Conservation (phyloP, 192 early-diverging fungal genomes). For the Globomyces pollinis-pini region DNA sequence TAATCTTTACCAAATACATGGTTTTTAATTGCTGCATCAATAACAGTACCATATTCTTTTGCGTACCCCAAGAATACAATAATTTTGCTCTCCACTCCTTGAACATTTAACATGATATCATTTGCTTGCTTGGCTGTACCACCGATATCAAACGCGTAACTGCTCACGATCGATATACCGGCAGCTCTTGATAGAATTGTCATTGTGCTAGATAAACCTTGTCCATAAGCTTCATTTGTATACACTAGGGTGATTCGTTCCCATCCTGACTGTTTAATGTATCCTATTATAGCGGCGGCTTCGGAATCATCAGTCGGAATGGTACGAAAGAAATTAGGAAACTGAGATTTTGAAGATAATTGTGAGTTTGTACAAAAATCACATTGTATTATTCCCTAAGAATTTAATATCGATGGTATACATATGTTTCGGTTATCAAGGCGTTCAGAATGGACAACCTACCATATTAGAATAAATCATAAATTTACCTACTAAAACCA, state of each 20-base stretch:
- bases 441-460: slow-evolving; percentile 28
- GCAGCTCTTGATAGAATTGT: neutral
- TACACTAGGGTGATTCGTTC: slow-evolving; percentile 1
- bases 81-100: neutral
- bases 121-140: neutral
- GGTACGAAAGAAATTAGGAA: slow-evolving; percentile 35
- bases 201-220: neutral
- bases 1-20: neutral
- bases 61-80: slow-evolving; percentile 3
- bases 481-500: slow-evolving; percentile 4
- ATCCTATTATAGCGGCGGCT: slow-evolving; percentile 15
- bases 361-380: neutral
- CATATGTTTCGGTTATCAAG: too few relatives aligned
- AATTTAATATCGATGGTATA: too few relatives aligned
- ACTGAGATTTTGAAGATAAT: slow-evolving; percentile 14
- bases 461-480: slow-evolving; percentile 21
- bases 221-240: slow-evolving; percentile 10
- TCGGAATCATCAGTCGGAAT: slow-evolving; percentile 24
- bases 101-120: neutral
- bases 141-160: neutral
- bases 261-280: slow-evolving; percentile 12
- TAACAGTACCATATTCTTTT: neutral
- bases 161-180: neutral
- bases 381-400: neutral
- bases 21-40: neutral